phyloP scores from a whole-genome alignment of 1,284 basidiomycete species.

The Malassezia arunalokei region DNA sequence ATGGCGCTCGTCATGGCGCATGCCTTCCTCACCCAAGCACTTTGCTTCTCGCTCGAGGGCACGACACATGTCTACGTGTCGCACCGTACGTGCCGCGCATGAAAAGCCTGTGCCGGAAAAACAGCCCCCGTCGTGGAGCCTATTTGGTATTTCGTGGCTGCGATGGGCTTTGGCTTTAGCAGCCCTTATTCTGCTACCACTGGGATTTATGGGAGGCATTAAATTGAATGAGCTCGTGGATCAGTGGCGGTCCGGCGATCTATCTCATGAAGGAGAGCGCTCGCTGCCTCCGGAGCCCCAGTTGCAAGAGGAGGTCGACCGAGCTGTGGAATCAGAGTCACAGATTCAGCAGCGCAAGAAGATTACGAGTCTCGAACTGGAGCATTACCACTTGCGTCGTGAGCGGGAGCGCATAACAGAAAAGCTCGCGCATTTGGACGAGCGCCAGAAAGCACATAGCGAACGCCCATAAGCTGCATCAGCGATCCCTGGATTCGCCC shows the following conservation, averaged over 20 bases:
- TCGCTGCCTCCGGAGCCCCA: not conserved
- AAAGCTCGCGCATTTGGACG: conserved; percentile 19
- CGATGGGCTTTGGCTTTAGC: conserved; percentile 10
- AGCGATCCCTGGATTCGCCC: no score
- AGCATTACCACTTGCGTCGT: conserved; percentile 19
- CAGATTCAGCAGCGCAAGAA: not conserved
- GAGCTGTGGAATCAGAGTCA: not conserved
- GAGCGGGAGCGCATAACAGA: conserved; percentile 24
- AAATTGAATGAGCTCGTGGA: conserved; percentile 10
- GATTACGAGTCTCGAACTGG: conserved; percentile 10
- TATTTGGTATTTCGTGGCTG: conserved; percentile 1
- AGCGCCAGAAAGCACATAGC: not conserved
- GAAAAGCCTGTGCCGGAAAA: not conserved
- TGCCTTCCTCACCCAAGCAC: not conserved
- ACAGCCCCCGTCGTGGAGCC: not conserved
- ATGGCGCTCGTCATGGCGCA: conserved; percentile 11
- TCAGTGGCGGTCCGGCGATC: conserved; percentile 4
- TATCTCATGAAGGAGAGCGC: conserved; percentile 4
- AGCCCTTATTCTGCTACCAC: conserved; percentile 6
- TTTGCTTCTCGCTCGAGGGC: not conserved
- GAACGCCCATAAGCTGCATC: no score
- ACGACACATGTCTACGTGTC: not conserved
- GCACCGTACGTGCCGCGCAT: not conserved
- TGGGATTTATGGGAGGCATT: conserved; percentile 8
- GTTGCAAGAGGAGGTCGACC: not conserved